Evolutionary conservation across 768 basidiomycete genomes (phyloP).

Genomic region (Mycena filopes): DNA sequence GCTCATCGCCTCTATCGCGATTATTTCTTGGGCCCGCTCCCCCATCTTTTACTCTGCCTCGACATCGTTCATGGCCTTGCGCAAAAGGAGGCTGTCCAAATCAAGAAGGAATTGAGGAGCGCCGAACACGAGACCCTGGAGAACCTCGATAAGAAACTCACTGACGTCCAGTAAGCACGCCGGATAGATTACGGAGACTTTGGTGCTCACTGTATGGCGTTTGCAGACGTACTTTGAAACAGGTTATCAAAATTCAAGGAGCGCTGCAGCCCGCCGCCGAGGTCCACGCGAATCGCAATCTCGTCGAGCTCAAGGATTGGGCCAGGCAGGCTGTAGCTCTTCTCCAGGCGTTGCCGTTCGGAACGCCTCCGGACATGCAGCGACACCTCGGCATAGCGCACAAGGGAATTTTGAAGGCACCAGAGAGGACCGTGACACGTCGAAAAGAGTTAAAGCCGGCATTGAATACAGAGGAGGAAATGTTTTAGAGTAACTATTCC

Average conservation of each 20-base stretch:
- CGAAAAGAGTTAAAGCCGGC: slow-evolving; percentile 4
- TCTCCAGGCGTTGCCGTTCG: slow-evolving; percentile 33
- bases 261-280: slow-evolving; percentile 39
- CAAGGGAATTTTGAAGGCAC: slow-evolving; percentile 21
- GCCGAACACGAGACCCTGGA: slow-evolving; percentile 49
- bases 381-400: slow-evolving; percentile 15
- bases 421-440: background rate
- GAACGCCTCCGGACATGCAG: slow-evolving; percentile 1
- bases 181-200: slow-evolving; percentile 30
- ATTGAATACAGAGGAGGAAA: slow-evolving; percentile 27
- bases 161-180: slow-evolving; percentile 40
- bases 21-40: slow-evolving; percentile 53
- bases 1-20: slow-evolving; percentile 47
- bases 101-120: slow-evolving; percentile 40
- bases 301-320: slow-evolving; percentile 34
- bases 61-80: slow-evolving; percentile 43
- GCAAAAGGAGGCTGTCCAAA: slow-evolving; percentile 40
- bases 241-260: slow-evolving; percentile 35
- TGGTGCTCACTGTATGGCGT: no score
- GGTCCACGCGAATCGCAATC: slow-evolving; percentile 37
- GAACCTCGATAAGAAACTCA: slow-evolving; percentile 41
- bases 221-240: slow-evolving; percentile 40
- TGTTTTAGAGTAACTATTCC: slow-evolving; percentile 46
- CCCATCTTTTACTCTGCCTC: slow-evolving; percentile 54
- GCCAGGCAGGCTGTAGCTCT: slow-evolving; percentile 37